phyloP scores from a whole-genome alignment of 2,329 filamentous ascomycete species.

The Xylariaceae sp. region DNA sequence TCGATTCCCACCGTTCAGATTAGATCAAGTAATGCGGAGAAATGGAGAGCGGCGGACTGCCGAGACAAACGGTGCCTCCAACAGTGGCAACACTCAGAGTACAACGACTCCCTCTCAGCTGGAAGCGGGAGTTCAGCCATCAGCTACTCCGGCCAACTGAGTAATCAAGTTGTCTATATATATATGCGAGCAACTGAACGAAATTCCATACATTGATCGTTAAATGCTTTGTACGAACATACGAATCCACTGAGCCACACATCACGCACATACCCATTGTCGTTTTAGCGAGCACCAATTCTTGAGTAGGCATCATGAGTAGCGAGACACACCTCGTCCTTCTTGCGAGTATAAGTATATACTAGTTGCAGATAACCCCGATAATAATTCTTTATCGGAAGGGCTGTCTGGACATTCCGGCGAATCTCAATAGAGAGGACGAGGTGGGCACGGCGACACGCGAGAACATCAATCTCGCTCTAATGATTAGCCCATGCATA shows the following conservation, averaged over 20 bases:
- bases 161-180: conserved; percentile 24
- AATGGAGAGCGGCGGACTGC: conserved; percentile 33
- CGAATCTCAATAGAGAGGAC: no score
- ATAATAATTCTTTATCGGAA: not conserved
- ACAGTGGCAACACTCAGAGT: conserved; percentile 31
- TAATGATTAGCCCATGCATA: conserved; percentile 7
- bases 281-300: conserved; percentile 5
- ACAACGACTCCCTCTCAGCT: conserved; percentile 53
- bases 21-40: conserved; percentile 34
- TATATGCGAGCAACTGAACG: conserved; percentile 26
- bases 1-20: conserved; percentile 36
- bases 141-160: conserved; percentile 32
- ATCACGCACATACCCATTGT: conserved; percentile 11
- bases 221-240: conserved; percentile 10
- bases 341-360: conserved; percentile 20
- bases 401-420: no score
- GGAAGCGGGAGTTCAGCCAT: conserved; percentile 49
- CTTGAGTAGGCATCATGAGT: conserved; percentile 4
- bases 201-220: conserved; percentile 28
- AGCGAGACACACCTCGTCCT: not conserved
- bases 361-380: not conserved
- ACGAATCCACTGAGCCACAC: conserved; percentile 7
- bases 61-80: conserved; percentile 23
- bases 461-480: not conserved
- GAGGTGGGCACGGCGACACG: not conserved